phyloP scores from a whole-genome alignment of 768 basidiomycete species.

The Hypholoma fasciculare region DNA sequence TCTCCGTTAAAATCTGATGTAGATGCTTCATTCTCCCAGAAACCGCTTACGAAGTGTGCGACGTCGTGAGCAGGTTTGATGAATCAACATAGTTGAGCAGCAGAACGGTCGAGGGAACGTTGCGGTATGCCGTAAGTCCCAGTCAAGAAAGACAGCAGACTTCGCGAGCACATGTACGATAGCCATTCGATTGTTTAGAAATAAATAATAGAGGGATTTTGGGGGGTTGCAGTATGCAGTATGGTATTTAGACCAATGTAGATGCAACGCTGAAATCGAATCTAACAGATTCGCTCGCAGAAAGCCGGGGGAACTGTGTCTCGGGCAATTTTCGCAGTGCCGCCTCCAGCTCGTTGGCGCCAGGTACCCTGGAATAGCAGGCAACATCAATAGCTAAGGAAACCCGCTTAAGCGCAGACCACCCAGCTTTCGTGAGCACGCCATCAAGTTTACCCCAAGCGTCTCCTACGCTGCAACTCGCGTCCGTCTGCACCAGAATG shows the following conservation, averaged over 20 bases:
- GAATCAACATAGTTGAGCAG: too few relatives aligned
- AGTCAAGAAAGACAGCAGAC: too few relatives aligned
- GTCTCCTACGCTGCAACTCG: neutral
- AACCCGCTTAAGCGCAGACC: constrained; percentile 4
- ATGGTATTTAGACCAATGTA: neutral
- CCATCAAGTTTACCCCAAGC: constrained; percentile 6
- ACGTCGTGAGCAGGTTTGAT: too few relatives aligned
- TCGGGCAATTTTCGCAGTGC: constrained; percentile 4
- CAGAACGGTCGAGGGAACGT: too few relatives aligned
- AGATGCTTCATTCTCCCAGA: too few relatives aligned
- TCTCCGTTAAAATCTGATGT: too few relatives aligned
- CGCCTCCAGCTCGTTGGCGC: neutral
- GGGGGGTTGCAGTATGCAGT: too few relatives aligned
- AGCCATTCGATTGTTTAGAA: too few relatives aligned
- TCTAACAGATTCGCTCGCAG: neutral
- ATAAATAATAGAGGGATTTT: too few relatives aligned
- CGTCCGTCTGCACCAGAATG: neutral
- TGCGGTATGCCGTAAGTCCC: too few relatives aligned
- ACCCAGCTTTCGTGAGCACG: neutral
- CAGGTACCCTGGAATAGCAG: neutral
- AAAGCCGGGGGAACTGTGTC: constrained; percentile 6
- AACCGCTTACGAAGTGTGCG: too few relatives aligned
- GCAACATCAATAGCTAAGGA: neutral
- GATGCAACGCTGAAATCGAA: neutral
- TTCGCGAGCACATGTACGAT: too few relatives aligned